phyloP scores from a whole-genome alignment of 805 yeast species.

The Nakazawaea populi region DNA sequence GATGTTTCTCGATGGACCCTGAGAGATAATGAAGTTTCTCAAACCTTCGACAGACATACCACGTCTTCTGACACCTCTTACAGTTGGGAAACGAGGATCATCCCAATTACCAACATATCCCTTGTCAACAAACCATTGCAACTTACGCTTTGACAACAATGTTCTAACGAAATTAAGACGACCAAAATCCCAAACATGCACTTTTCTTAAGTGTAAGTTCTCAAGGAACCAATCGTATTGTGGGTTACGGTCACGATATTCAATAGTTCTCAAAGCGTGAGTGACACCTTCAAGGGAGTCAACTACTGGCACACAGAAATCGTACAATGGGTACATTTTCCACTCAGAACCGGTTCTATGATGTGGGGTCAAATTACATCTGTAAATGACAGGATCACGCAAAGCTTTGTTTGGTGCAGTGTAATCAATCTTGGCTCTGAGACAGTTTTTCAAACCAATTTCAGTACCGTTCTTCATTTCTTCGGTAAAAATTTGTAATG shows the following conservation, averaged over 20 bases:
- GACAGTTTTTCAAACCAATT: slow-evolving; percentile 84
- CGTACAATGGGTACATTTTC: slow-evolving; percentile 98
- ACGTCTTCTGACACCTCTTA: slow-evolving; percentile 98
- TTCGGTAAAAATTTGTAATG: slow-evolving; percentile 74
- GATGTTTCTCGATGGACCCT: slow-evolving; percentile 97
- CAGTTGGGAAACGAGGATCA: slow-evolving; percentile 99
- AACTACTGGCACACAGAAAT: slow-evolving; percentile 96
- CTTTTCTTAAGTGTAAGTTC: slow-evolving; percentile 79
- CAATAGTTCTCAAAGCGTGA: slow-evolving; percentile 96
- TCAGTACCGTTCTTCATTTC: slow-evolving; percentile 95
- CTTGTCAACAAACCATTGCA: slow-evolving; percentile 98
- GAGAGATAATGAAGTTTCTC: slow-evolving; percentile 86
- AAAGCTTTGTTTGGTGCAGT: slow-evolving; percentile 88
- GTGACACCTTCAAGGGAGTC: slow-evolving; percentile 97
- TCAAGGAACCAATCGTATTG: slow-evolving; percentile 96
- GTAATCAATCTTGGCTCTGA: slow-evolving; percentile 95
- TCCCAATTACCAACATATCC: slow-evolving; percentile 90
- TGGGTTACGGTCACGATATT: slow-evolving; percentile 97
- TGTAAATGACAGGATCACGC: slow-evolving; percentile 97
- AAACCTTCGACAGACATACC: slow-evolving; percentile 99
- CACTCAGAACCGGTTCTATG: slow-evolving; percentile 91
- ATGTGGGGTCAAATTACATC: slow-evolving; percentile 96
- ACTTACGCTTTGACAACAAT: slow-evolving; percentile 89
- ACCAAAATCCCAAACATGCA: slow-evolving; percentile 96
- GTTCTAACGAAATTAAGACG: slow-evolving; percentile 97